These are phyloP conservation scores for Rubus parviflorus DNA, from an alignment of 306 rosid genomes.

Conservation along the genomic window DNA sequence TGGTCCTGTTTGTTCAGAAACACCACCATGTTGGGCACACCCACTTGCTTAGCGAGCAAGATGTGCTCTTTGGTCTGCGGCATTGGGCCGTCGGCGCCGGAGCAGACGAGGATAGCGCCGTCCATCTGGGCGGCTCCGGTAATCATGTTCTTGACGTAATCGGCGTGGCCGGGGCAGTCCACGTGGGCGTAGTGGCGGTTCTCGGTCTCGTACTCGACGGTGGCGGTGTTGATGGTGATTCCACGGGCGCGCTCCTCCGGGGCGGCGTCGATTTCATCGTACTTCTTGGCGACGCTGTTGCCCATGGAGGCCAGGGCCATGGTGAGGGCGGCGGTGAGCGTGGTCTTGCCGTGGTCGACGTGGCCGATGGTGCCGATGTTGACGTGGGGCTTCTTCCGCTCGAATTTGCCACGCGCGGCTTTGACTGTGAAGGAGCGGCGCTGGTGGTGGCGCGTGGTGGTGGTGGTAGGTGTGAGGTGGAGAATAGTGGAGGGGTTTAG, in stretches of 20 bases:
- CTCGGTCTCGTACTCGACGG: slow-evolving; percentile 87
- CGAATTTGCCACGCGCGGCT: slow-evolving; percentile 87
- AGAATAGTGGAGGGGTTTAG: slow-evolving; percentile 55
- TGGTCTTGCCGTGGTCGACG: slow-evolving; percentile 91
- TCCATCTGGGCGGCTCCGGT: slow-evolving; percentile 90
- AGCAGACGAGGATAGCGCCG: slow-evolving; percentile 74
- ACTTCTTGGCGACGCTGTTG: slow-evolving; percentile 62
- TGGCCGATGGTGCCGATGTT: slow-evolving; percentile 92
- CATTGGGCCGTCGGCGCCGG: slow-evolving; percentile 87
- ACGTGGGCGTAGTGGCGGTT: slow-evolving; percentile 86
- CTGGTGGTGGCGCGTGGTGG: slow-evolving; percentile 22
- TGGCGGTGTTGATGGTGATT: slow-evolving; percentile 88
- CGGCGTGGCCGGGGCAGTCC: slow-evolving; percentile 86
- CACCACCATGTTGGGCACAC: slow-evolving; percentile 78
- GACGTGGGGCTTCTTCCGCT: slow-evolving; percentile 85
- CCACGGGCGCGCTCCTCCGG: slow-evolving; percentile 91
- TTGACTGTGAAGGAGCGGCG: slow-evolving; percentile 54
- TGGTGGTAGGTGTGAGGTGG: slow-evolving; percentile 39
- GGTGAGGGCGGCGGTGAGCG: slow-evolving; percentile 89
- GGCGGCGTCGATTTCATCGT: slow-evolving; percentile 89
- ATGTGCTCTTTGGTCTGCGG: slow-evolving; percentile 87
- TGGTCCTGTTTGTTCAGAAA: slow-evolving; percentile 83
- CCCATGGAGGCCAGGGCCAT: slow-evolving; percentile 77
- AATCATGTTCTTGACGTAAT: slow-evolving; percentile 76
- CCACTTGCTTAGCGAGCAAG: slow-evolving; percentile 77